Evolutionary conservation across 148 eudicot genomes (phyloP).

Genomic region (Chenopodium berlandieri): DNA sequence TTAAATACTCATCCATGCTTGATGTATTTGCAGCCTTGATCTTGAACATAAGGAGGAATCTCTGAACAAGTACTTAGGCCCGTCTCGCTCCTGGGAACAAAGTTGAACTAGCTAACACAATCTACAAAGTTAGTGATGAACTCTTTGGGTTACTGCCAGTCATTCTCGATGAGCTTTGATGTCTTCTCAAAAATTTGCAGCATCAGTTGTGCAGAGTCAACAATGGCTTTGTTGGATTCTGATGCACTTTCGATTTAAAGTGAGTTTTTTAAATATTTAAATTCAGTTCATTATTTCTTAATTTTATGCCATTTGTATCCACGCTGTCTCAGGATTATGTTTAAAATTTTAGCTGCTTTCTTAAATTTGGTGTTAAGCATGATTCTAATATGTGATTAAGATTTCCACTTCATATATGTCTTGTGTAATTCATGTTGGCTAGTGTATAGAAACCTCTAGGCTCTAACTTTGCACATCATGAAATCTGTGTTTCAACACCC

Average conservation of each 20-base stretch:
- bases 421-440: neutral
- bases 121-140: neutral
- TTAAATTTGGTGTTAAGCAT: neutral
- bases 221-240: neutral
- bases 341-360: neutral
- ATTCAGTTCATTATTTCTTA: neutral
- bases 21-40: slow-evolving; percentile 66
- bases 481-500: neutral
- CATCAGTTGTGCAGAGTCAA: neutral
- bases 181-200: neutral
- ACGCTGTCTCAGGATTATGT: neutral
- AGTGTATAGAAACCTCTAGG: neutral
- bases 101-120: neutral
- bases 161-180: neutral
- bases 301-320: neutral
- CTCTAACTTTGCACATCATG: neutral
- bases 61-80: slow-evolving; percentile 71
- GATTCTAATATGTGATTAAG: neutral
- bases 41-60: slow-evolving; percentile 84
- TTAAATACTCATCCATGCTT: neutral
- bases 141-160: neutral
- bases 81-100: slow-evolving; percentile 35
- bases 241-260: neutral
- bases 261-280: neutral
- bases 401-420: neutral